Evolutionary conservation across 208 protist genomes (phyloP), one percentile per base, ranked within the genome.

Genomic region (Spironucleus salmonicida): DNA sequence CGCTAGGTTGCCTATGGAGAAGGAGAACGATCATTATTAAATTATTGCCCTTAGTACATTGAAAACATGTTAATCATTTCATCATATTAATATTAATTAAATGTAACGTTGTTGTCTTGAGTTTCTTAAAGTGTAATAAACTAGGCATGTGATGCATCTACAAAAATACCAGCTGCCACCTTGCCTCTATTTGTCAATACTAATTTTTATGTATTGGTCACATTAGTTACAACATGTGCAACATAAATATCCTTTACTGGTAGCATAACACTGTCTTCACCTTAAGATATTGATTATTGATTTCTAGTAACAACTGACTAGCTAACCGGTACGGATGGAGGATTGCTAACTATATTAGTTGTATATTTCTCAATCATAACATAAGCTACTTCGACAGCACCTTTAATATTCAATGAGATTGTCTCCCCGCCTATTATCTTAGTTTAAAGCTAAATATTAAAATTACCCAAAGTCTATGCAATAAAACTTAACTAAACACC

Each of bases 351-450:
- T n/a, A 30, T 67, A 30, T 15, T 38, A 39, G 30, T 67, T 34
- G 30, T 40, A 19, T 53, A 53, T 19, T 4, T 4, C 19, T 53
- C 45, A n/a, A 71, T 38, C 9, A 71, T 11, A 4, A 71, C 9
- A 32, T 71, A 15, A 19, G 64, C 32, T 49, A 15, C 4, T 49
- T 71, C 64, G 9, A 71, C 34, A 15, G 45, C 27, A 7, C 30
- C 64, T 57, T 45, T 40, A 35, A 71, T 45, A 23, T 9, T 9
- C 2, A 71, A 15, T 2, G 26, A n/a, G 9, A 71, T 45, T 15
- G 15, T 9, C 64, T 71, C 64, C 11, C 64, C 64, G 9, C 64
- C 64, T 45, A 71, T 42, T n/a, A 71, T 71, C n/a, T 38, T 40
- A 38, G 45, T 15, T 29, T 38, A 26, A 49, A 71, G 32, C 34